phyloP scores from a whole-genome alignment of 2,329 filamentous ascomycete genomes.

The Talaromyces amestolkiae region DNA sequence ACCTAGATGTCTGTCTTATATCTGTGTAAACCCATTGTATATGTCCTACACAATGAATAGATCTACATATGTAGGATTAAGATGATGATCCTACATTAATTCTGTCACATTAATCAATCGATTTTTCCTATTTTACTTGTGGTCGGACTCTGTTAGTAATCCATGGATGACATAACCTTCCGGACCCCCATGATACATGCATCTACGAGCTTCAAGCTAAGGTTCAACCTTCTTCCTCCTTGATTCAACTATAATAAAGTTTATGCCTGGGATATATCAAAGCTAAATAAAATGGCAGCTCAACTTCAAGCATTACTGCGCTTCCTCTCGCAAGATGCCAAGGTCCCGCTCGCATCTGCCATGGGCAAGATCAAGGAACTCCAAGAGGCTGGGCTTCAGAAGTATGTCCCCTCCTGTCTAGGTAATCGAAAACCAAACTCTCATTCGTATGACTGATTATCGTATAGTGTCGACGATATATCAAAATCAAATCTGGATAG shows the following conservation, averaged over 20 bases:
- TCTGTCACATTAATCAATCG: neutral
- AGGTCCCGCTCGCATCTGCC: slow-evolving; percentile 54
- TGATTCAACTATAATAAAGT: neutral
- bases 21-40: neutral
- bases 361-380: slow-evolving; percentile 57
- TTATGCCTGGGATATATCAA: neutral
- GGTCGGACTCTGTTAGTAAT: no score
- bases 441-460: neutral
- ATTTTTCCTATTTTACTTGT: neutral
- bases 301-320: slow-evolving; percentile 50
- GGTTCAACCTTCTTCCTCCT: neutral
- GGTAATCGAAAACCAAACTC: no score
- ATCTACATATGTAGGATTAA: neutral
- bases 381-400: slow-evolving; percentile 49
- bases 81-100: neutral
- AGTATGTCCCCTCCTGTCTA: slow-evolving; percentile 24
- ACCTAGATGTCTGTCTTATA: neutral
- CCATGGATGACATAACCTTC: neutral
- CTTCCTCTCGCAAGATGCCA: slow-evolving; percentile 58
- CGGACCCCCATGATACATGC: neutral
- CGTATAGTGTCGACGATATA: slow-evolving; percentile 41
- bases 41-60: neutral
- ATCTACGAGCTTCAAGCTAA: neutral
- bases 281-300: slow-evolving; percentile 23
- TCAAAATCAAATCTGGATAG: slow-evolving; percentile 47